phyloP scores from a whole-genome alignment of 2,329 filamentous ascomycete genomes.

The Chaetomium olivaceum region DNA sequence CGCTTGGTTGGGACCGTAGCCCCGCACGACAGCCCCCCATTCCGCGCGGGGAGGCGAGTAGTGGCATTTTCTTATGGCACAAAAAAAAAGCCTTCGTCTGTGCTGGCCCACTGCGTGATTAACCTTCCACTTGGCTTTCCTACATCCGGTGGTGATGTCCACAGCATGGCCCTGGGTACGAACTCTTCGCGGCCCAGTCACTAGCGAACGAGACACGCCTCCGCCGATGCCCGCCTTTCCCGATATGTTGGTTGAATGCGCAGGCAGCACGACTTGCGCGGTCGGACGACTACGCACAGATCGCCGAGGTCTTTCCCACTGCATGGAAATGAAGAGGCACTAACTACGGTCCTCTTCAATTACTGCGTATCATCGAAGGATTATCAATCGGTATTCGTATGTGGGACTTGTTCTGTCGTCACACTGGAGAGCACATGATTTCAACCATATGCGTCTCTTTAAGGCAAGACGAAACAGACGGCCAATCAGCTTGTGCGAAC shows the following conservation, averaged over 20 bases:
- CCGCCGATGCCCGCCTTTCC: background rate
- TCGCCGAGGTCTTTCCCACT: background rate
- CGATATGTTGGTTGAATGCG: background rate
- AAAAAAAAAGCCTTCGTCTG: background rate
- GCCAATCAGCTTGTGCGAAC: slow-evolving; percentile 19
- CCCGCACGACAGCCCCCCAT: background rate
- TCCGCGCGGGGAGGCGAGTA: background rate
- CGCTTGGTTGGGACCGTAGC: background rate
- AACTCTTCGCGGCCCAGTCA: background rate
- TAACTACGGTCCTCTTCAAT: background rate
- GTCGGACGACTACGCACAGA: background rate
- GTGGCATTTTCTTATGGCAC: background rate
- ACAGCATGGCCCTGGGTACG: background rate
- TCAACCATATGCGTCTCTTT: slow-evolving; percentile 20
- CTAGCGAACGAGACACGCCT: background rate
- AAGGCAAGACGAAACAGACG: slow-evolving; percentile 3
- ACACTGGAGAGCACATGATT: slow-evolving; percentile 30
- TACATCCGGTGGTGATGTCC: background rate
- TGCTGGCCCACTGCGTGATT: background rate
- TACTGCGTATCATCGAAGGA: background rate
- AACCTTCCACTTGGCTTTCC: slow-evolving; percentile 17
- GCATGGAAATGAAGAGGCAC: too few relatives aligned
- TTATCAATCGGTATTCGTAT: too few relatives aligned
- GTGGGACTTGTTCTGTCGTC: background rate
- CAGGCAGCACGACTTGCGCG: background rate